Evolutionary conservation across 345 rosid genomes (phyloP).

Genomic region (Eucalyptus pauciflora): DNA sequence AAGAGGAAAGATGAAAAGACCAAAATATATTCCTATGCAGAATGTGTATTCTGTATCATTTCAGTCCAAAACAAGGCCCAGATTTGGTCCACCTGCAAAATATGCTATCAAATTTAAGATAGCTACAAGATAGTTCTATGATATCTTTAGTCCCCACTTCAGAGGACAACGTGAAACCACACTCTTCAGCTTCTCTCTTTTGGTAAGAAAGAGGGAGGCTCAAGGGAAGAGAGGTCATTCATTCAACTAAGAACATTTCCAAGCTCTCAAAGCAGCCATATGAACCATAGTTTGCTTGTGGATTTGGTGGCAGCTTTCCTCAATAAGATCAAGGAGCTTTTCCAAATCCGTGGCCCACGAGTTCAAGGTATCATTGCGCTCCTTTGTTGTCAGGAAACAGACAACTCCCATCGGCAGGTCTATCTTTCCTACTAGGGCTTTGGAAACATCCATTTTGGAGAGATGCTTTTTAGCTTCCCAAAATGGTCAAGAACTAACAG

Average conservation of each 20-base stretch:
- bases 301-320: constrained; percentile 83
- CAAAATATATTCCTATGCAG: no score
- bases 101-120: no score
- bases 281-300: constrained; percentile 94
- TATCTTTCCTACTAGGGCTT: constrained; percentile 69
- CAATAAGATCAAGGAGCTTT: constrained; percentile 88
- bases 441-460: constrained; percentile 84
- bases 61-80: no score
- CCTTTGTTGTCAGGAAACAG: constrained; percentile 66
- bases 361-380: constrained; percentile 81
- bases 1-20: no score
- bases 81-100: no score
- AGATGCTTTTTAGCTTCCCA: constrained; percentile 93
- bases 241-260: neutral
- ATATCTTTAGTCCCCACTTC: no score
- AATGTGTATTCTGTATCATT: no score
- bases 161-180: no score
- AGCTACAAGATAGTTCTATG: no score
- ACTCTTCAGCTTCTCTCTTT: no score
- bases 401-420: constrained; percentile 73
- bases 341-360: constrained; percentile 72
- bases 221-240: neutral
- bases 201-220: no score
- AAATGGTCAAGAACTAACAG: neutral
- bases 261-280: constrained; percentile 42